Conservation (phyloP, 1,284 basidiomycete genomes). For the Papiliotrema laurentii region DNA sequence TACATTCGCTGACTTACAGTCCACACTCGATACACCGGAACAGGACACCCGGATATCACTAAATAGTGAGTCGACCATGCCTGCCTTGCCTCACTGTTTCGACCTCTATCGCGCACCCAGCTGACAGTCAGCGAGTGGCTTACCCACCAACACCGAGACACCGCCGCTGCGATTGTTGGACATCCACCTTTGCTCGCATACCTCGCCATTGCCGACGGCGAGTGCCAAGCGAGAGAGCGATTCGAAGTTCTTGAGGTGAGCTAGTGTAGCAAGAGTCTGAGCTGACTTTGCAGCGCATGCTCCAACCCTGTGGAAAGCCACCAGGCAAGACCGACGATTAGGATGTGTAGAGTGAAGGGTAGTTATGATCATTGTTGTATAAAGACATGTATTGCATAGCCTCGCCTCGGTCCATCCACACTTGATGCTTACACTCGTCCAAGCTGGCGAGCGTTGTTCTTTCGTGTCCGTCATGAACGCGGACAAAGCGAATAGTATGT, state of each 20-base stretch:
- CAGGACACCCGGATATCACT: constrained; percentile 86
- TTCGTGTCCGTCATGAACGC: no score
- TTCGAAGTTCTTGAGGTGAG: constrained; percentile 94
- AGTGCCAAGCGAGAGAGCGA: constrained; percentile 78
- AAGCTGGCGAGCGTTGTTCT: no score
- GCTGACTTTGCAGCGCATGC: constrained; percentile 66
- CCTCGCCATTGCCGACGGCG: constrained; percentile 87
- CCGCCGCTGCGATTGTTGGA: constrained; percentile 83
- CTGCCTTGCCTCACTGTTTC: background rate
- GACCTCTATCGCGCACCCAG: background rate
- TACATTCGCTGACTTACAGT: constrained; percentile 53
- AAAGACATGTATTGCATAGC: no score
- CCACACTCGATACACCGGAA: constrained; percentile 93
- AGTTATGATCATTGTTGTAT: constrained; percentile 9
- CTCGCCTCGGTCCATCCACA: no score
- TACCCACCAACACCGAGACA: constrained; percentile 95
- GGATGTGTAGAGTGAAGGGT: constrained; percentile 2
- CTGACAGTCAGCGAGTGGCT: constrained; percentile 76
- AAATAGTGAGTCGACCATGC: constrained; percentile 71
- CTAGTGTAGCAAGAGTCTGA: background rate
- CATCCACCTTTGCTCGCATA: constrained; percentile 83
- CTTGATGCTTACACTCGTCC: no score
- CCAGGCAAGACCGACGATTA: constrained; percentile 84
- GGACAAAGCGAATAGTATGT: no score
- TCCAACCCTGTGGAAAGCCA: constrained; percentile 96